Conservation (phyloP, 1,284 basidiomycete species). For the Malassezia psittaci region DNA sequence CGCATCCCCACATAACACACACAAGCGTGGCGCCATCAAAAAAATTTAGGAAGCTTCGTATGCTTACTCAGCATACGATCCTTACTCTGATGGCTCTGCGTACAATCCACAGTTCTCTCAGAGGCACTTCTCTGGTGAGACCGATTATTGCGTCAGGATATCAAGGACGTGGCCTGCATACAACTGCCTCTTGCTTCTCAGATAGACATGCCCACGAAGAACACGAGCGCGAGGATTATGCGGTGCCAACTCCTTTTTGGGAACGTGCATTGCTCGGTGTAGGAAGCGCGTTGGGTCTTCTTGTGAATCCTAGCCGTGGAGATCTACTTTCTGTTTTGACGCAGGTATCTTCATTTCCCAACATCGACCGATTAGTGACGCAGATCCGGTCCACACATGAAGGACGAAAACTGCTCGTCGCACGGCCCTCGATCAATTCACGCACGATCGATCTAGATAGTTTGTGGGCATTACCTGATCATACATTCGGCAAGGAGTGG, state of each 20-base stretch:
- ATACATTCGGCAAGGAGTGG: conserved; percentile 78
- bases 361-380: conserved; percentile 68
- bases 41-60: background rate
- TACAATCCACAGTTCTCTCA: background rate
- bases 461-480: conserved; percentile 61
- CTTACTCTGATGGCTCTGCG: background rate
- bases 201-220: conserved; percentile 6
- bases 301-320: conserved; percentile 71
- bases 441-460: conserved; percentile 63
- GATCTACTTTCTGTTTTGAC: conserved; percentile 31
- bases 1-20: conserved; percentile 63
- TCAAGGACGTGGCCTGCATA: background rate
- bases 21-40: conserved; percentile 60
- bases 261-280: conserved; percentile 60
- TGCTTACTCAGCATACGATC: background rate
- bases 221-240: conserved; percentile 12
- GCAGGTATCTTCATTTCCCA: conserved; percentile 50
- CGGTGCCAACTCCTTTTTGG: conserved; percentile 6
- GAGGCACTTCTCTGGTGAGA: background rate
- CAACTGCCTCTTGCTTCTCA: too few species aligned
- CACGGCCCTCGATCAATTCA: conserved; percentile 71
- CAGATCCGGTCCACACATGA: conserved; percentile 63
- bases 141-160: too few species aligned
- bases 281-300: conserved; percentile 73
- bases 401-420: conserved; percentile 60